Evolutionary conservation across 2,329 filamentous ascomycete genomes (phyloP), one percentile per base, ranked within the genome.

Genomic region (Graphilbum fragrans): DNA sequence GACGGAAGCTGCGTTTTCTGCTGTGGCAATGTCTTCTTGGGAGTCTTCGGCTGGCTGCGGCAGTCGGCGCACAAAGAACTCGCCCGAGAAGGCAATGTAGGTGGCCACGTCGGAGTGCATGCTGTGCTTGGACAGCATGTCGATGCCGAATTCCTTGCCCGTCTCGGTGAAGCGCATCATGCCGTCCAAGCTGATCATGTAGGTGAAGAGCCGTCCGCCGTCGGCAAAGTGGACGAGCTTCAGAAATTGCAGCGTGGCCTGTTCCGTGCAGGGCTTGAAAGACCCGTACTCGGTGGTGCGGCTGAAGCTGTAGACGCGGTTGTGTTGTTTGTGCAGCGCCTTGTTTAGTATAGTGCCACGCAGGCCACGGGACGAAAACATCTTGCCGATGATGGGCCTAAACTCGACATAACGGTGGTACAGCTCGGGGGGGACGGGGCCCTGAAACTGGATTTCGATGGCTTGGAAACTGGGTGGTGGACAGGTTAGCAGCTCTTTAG

Each of bases 371-470:
- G 77, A 75, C 2, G 79, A 82, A 61, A 94, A 96, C 79, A 95
- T 93, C 48, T 79, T 76, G 39, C 84, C 85, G 41, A 96, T 83
- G 54, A 94, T 86, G 21, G 88, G 87, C 43, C 79, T 82, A 61
- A 95, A 95, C 58, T 94, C 88, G 43, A 95, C 88, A 55, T 83
- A 96, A 50, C 87, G 82, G 58, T 95, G 88, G 58, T 94, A 94
- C 27, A 96, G 67, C 47, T 78, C 68, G 2, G 76, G 66, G 0
- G 90, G 88, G 0, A 92, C 81, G 0, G 90, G 90, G 0, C 90
- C 90, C 36, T 74, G 69, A 8, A 96, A 71, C 57, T 95, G 90
- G 53, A 95, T 79, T 58, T 95, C 83, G 57, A 86, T 88, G 32
- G 90, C 85, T 68, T 94, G 88, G 61, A 96, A 96, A 59, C 84